Conservation (phyloP, 257 asterid genomes). For the Nicotiana sylvestris region DNA sequence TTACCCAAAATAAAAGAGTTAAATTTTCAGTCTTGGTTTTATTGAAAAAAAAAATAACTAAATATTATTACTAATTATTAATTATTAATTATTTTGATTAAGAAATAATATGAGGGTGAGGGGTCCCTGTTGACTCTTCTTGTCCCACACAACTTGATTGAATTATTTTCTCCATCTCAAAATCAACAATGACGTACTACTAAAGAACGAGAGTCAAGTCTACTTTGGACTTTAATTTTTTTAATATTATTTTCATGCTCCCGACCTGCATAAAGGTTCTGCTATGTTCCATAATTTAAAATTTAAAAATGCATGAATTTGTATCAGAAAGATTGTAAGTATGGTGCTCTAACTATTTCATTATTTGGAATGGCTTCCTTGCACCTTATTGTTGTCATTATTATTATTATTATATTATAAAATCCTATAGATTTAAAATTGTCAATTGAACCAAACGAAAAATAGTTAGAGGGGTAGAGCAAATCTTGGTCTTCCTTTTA, state of each 20-base stretch:
- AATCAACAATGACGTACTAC: not conserved
- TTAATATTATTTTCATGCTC: not conserved
- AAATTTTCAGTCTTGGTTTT: not conserved
- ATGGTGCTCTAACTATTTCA: not conserved
- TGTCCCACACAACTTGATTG: too few species aligned
- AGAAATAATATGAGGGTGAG: not conserved
- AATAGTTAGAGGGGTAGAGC: too few species aligned
- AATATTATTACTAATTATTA: not conserved
- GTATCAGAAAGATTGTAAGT: too few species aligned
- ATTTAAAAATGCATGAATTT: too few species aligned
- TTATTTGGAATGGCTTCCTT: not conserved
- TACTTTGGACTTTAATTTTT: not conserved
- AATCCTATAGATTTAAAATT: too few species aligned
- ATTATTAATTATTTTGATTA: not conserved
- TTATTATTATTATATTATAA: too few species aligned
- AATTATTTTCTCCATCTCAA: not conserved
- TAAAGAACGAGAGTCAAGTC: not conserved
- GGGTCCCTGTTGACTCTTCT: not conserved
- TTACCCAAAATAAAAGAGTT: not conserved
- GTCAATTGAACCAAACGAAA: too few species aligned
- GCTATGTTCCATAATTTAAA: too few species aligned
- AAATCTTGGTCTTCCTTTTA: too few species aligned
- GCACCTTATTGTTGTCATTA: too few species aligned
- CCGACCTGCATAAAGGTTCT: too few species aligned
- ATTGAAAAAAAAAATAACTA: not conserved